Evolutionary conservation across 805 yeast genomes (phyloP).

Genomic region (Debaryomyces tyrocola): DNA sequence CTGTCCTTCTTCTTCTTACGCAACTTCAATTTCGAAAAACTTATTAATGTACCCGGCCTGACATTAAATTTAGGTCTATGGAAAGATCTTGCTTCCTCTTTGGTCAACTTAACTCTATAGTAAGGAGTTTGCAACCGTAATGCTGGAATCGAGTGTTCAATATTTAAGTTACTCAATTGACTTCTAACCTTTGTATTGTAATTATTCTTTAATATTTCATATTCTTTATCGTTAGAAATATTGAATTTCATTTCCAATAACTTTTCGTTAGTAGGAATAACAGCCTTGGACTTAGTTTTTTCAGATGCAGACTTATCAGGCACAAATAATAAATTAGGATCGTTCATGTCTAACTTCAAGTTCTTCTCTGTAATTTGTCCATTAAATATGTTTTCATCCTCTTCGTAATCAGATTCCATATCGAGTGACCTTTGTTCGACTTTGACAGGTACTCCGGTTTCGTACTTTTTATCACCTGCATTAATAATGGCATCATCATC

Average conservation of each 20-base stretch:
- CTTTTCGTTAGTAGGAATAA: conserved; percentile 55
- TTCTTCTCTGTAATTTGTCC: conserved; percentile 51
- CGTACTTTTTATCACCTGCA: conserved; percentile 35
- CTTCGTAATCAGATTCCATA: conserved; percentile 43
- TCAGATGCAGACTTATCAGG: conserved; percentile 30
- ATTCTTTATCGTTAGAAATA: conserved; percentile 85
- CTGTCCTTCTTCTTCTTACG: conserved; percentile 89
- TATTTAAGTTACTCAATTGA: conserved; percentile 84
- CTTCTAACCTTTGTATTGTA: conserved; percentile 91
- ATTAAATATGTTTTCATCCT: conserved; percentile 72
- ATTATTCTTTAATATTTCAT: conserved; percentile 78
- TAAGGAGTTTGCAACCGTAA: conserved; percentile 83
- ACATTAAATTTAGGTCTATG: conserved; percentile 78
- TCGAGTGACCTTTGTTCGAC: conserved; percentile 15
- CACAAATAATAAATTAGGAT: conserved; percentile 72
- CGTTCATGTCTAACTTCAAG: conserved; percentile 78
- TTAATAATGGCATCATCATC: conserved; percentile 63
- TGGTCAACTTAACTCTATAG: conserved; percentile 74
- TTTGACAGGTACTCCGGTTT: conserved; percentile 7
- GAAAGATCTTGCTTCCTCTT: conserved; percentile 68
- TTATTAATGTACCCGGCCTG: conserved; percentile 74
- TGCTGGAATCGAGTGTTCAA: conserved; percentile 92
- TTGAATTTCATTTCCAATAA: conserved; percentile 63
- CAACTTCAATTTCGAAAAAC: conserved; percentile 69
- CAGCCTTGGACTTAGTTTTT: conserved; percentile 26